Base-by-base conservation (phyloP, 768 basidiomycete species). In the Auriscalpium microsporum region DNA sequence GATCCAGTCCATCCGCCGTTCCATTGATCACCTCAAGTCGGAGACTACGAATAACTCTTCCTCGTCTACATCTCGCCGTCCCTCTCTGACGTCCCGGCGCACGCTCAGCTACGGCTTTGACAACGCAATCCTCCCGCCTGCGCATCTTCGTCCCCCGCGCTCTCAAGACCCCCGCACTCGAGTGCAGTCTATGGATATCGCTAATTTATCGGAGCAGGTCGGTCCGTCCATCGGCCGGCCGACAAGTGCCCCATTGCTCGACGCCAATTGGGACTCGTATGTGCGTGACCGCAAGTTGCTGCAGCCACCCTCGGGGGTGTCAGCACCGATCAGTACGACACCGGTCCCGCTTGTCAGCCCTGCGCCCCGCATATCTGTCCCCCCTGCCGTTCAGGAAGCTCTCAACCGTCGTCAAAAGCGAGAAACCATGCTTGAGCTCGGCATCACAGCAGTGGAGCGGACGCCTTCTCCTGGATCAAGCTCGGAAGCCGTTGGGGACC, bases 241-340 rank as follows among this genome's bases (percentile, higher is more conserved):
- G 14, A 84, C 81, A 0, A 89, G 86, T 62, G 84, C 76, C 6
- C 87, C 87, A n/a, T 69, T 87, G 42, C 79, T 78, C 49, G 82
- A 87, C 45, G 76, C 80, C n/a, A 84, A 88, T 60, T 96, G 93
- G 93, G 87, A 94, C 58, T 71, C 78, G 45, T 95, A 96, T 67
- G 78, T 93, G 49, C 83, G 82, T 46, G 90, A 94, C 50, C 81
- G 93, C 54, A 90, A 87, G 65, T 75, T 96, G 14, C 70, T 94
- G 57, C 87, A 90, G 63, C 90, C 91, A 45, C 90, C 90, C 10
- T 78, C 84, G 17, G 89, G 90, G 8, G 78, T 90, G 45, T 81
- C 89, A 14, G 76, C 83, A n/a, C 89, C 90, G 1, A 91, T 93
- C 63, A 71, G 76, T 7, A 82, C 85, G n/a, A 79, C 80, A 8